Conservation (phyloP, 441 rosid species). For the Corymbia citriodora region DNA sequence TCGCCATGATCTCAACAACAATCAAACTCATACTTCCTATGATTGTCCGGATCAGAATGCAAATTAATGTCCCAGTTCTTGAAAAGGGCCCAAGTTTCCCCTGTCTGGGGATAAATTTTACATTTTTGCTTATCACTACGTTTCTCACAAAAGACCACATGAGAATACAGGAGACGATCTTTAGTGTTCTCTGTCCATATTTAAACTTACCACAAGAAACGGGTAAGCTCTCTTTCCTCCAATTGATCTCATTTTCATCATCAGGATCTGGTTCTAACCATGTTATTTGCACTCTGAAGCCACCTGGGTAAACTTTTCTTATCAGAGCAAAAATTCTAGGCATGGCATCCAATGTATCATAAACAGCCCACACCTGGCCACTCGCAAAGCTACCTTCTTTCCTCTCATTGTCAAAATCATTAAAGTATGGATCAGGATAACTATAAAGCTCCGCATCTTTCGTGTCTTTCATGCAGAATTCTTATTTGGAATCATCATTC, state of each 20-base stretch:
- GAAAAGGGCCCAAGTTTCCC: constrained; percentile 84
- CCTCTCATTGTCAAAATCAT: constrained; percentile 42
- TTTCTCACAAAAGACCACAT: constrained; percentile 31
- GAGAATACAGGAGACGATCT: constrained; percentile 54
- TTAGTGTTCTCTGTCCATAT: constrained; percentile 30
- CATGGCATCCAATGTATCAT: constrained; percentile 52
- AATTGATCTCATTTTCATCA: constrained; percentile 30
- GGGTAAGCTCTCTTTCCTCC: constrained; percentile 39
- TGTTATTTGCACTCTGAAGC: constrained; percentile 40
- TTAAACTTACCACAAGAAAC: constrained; percentile 56
- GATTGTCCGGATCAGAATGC: constrained; percentile 26
- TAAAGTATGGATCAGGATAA: constrained; percentile 54
- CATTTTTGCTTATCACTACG: constrained; percentile 5
- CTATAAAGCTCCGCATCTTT: constrained; percentile 24
- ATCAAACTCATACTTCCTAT: constrained; percentile 52
- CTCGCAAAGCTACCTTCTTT: constrained; percentile 29
- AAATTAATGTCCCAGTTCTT: constrained; percentile 61
- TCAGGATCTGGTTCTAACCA: constrained; percentile 61
- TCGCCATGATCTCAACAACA: constrained; percentile 70
- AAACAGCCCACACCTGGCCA: constrained; percentile 61
- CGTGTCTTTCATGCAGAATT: constrained; percentile 14
- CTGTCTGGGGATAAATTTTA: constrained; percentile 58
- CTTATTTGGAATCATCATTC: constrained; percentile 18
- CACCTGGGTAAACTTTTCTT: constrained; percentile 29
- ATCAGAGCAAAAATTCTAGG: constrained; percentile 68